Evolutionary conservation across 1,139 yeast genomes (phyloP), one percentile per base, ranked within the genome.

Genomic region (Dujonia santamariae): DNA sequence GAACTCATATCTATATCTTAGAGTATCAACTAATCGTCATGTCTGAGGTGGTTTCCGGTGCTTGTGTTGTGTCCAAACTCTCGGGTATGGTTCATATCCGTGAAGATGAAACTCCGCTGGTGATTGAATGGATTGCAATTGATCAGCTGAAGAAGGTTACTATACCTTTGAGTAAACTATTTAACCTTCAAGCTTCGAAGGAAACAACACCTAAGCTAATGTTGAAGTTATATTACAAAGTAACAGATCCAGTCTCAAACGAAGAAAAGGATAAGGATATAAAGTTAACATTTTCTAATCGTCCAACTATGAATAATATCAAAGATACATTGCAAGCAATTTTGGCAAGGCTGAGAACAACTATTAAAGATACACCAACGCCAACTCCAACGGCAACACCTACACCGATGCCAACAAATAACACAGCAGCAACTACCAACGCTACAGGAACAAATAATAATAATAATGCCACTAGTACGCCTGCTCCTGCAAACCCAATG

Each of bases 221-320:
- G 59, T 58, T 87, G 34, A 77, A 77, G 51, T 62, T 87, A 19
- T 61, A 75, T 9, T 72, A 78, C 28, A 68, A 66, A 35, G 37
- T 36, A 5, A 35, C 31, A 7, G 43, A 40, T 24, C 57, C 47
- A 1, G 50, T 53, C 1, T 6, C 26, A 7, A 15, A 34, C 9
- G 69, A 63, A 4, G 66, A 61, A 6, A 26, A 32, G 9, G 20
- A 18, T 7, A 72, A 72, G 41, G 71, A 77, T n/a, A 54, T 67
- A 13, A 64, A 67, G 29, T 77, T 86, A 43, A 63, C 84, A 0
- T 86, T 86, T 58, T 79, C 74, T 38, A 82, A 81, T 49, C 62
- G 94, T 39, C 78, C 78, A 16, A 80, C 85, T 13, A 82, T 86
- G 94, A 83, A 82, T 44, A 76, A 74, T 40, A 77, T 85, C 36